Evolutionary conservation across 2,329 filamentous ascomycete species (phyloP).

Genomic region (Westerdykella ornata): DNA sequence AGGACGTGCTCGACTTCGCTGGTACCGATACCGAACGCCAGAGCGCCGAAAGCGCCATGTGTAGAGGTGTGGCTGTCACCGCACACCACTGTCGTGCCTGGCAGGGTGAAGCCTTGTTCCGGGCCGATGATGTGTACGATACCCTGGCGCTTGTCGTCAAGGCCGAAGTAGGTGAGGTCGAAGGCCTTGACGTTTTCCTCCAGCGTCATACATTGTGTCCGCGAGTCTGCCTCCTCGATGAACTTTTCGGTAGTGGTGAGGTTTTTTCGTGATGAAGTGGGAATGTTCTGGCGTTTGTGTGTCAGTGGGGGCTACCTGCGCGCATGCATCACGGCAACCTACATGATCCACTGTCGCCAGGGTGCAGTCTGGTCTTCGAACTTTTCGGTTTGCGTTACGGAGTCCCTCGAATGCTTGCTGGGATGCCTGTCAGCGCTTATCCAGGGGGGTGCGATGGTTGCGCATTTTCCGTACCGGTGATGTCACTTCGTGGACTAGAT

Average conservation of each 20-base stretch:
- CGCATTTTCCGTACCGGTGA: constrained; percentile 62
- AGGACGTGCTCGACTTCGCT: constrained; percentile 98
- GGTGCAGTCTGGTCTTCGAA: constrained; percentile 93
- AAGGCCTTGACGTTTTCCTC: constrained; percentile 98
- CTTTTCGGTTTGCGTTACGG: constrained; percentile 77
- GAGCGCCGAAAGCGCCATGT: constrained; percentile 89
- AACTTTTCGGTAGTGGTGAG: constrained; percentile 93
- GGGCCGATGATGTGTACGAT: constrained; percentile 98
- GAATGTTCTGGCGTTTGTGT: constrained; percentile 64
- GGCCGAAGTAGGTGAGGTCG: constrained; percentile 92
- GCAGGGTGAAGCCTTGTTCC: constrained; percentile 96
- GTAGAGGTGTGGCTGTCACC: constrained; percentile 98
- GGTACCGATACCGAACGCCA: constrained; percentile 95
- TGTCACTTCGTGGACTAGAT: constrained; percentile 97
- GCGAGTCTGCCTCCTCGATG: constrained; percentile 89
- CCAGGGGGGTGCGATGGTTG: background rate
- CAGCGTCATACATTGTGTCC: constrained; percentile 87
- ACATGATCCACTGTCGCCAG: constrained; percentile 95
- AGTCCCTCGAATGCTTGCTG: constrained; percentile 97
- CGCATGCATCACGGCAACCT: constrained; percentile 40
- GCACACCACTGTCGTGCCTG: constrained; percentile 93
- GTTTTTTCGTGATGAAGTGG: constrained; percentile 80
- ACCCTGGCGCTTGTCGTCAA: constrained; percentile 92
- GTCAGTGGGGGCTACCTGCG: constrained; percentile 9
- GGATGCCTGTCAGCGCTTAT: constrained; percentile 12